phyloP scores from a whole-genome alignment of 495 filamentous ascomycete genomes.

The Talaromyces borbonicus region DNA sequence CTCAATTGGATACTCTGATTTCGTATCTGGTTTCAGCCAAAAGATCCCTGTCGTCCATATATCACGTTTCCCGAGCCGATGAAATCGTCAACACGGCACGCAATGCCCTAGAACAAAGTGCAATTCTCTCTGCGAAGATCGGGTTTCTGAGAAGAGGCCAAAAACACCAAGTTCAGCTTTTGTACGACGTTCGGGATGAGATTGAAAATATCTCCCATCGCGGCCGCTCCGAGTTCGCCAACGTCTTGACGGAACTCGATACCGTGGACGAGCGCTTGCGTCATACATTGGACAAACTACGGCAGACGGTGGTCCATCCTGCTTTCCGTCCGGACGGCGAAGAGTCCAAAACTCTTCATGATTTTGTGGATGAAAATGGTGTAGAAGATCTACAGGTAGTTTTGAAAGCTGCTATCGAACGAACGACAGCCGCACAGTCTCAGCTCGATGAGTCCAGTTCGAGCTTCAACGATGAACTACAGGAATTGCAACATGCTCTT shows the following conservation, averaged over 20 bases:
- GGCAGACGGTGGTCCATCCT: conserved; percentile 61
- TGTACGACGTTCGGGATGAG: conserved; percentile 57
- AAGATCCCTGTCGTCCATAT: conserved; percentile 78
- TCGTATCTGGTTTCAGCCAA: conserved; percentile 80
- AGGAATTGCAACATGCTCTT: conserved; percentile 51
- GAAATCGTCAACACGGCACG: conserved; percentile 74
- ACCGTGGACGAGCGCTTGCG: conserved; percentile 59
- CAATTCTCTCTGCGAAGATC: conserved; percentile 67
- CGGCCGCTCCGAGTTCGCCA: conserved; percentile 47
- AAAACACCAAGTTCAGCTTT: conserved; percentile 57
- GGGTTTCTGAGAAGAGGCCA: conserved; percentile 66
- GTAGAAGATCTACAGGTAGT: conserved; percentile 58
- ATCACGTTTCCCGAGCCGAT: conserved; percentile 76
- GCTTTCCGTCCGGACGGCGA: conserved; percentile 61
- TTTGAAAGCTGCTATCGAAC: conserved; percentile 58
- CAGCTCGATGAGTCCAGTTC: conserved; percentile 38
- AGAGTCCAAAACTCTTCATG: conserved; percentile 61
- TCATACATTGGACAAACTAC: conserved; percentile 58
- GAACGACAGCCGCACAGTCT: conserved; percentile 43
- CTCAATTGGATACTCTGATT: conserved; percentile 61
- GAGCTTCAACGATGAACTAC: conserved; percentile 48
- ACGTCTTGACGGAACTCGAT: conserved; percentile 62
- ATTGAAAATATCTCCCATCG: conserved; percentile 43
- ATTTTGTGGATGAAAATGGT: conserved; percentile 79
- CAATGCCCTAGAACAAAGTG: conserved; percentile 66